Conservation (phyloP, 495 filamentous ascomycete genomes). For the Podospora bellae-mahoneyi region DNA sequence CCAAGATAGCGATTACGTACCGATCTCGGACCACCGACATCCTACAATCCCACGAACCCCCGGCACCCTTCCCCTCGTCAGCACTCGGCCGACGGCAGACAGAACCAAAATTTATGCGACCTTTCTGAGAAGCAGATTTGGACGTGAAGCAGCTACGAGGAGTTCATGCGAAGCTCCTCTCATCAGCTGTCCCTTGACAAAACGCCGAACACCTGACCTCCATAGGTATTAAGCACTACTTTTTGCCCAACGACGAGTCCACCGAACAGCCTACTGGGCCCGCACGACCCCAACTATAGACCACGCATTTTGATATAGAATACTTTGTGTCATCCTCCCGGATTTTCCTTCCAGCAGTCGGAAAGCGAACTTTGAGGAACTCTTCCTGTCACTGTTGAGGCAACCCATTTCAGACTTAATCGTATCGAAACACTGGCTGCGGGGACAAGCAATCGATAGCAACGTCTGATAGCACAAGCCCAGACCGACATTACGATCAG, state of each 20-base stretch:
- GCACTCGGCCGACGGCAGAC: constrained; percentile 3
- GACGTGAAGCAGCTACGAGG: background rate
- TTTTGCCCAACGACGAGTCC: background rate
- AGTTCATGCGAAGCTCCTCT: background rate
- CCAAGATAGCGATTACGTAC: background rate
- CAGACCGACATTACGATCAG: background rate
- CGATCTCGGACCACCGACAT: background rate
- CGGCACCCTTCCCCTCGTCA: background rate
- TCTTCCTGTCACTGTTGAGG: background rate
- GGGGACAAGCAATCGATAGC: background rate
- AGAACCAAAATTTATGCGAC: background rate
- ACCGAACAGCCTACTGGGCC: background rate
- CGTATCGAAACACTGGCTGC: background rate
- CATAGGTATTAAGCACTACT: background rate
- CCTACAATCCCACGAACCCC: background rate
- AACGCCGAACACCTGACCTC: background rate
- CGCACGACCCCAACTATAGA: constrained; percentile 11
- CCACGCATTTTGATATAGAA: constrained; percentile 17
- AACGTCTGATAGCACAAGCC: background rate
- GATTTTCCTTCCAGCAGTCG: background rate
- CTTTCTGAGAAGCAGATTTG: background rate
- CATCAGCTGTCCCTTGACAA: background rate
- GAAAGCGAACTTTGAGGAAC: background rate
- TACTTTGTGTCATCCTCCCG: background rate
- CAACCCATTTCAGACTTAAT: background rate